Percentiles rank a stretch among this genome's conserved stretches.
phyloP scores from a whole-genome alignment of 495 filamentous ascomycete genomes.

The Penicillium cosmopolitanum region DNA sequence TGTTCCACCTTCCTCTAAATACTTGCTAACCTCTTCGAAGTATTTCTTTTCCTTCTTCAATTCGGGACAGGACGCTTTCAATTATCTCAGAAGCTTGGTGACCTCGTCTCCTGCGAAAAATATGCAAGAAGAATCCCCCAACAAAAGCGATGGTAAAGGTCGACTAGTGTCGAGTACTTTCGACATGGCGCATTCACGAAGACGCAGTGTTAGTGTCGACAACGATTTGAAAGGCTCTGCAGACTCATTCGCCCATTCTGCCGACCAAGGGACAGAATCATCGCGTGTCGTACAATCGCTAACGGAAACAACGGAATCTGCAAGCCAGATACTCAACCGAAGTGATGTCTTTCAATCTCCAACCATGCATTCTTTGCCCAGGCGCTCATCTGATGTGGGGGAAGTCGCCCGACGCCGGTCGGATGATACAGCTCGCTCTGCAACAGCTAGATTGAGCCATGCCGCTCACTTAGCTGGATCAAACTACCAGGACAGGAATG shows the following conservation, averaged over 20 bases:
- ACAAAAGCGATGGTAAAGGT: not conserved
- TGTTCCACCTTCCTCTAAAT: not conserved
- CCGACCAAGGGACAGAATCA: slow-evolving; percentile 70
- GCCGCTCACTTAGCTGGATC: slow-evolving; percentile 2
- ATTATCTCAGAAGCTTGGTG: slow-evolving; percentile 74
- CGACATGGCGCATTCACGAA: slow-evolving; percentile 18
- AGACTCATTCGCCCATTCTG: slow-evolving; percentile 74
- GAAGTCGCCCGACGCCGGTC: slow-evolving; percentile 40
- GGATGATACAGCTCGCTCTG: slow-evolving; percentile 46
- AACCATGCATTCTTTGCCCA: slow-evolving; percentile 58
- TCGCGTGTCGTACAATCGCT: slow-evolving; percentile 70
- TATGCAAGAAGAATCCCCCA: slow-evolving; percentile 12
- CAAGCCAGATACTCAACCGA: slow-evolving; percentile 83
- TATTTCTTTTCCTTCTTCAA: slow-evolving; percentile 97
- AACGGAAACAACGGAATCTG: slow-evolving; percentile 75
- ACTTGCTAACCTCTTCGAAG: slow-evolving; percentile 42
- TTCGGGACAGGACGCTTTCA: slow-evolving; percentile 81
- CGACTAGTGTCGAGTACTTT: slow-evolving; percentile 22
- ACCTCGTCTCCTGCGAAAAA: slow-evolving; percentile 61
- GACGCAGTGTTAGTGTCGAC: slow-evolving; percentile 62
- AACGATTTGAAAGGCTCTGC: slow-evolving; percentile 66
- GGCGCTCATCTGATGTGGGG: slow-evolving; percentile 31
- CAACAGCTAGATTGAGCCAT: slow-evolving; percentile 21
- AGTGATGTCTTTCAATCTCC: slow-evolving; percentile 92
- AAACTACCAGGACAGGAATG: slow-evolving; percentile 9